Evolutionary conservation across 257 asterid genomes (phyloP).

Genomic region (Ajuga chamaepitys): DNA sequence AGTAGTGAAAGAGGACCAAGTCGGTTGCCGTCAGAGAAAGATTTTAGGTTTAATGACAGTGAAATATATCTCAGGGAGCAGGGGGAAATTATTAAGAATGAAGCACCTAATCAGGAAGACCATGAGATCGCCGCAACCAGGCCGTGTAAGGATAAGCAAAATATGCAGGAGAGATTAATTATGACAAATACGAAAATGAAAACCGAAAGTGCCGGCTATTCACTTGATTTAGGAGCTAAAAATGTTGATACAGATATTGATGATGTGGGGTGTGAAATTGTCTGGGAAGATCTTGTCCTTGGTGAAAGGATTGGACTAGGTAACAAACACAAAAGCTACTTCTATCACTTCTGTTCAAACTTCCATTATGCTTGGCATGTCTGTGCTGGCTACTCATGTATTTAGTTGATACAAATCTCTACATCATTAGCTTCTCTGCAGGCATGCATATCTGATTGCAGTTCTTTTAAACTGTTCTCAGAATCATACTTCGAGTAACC

Average conservation of each 20-base stretch:
- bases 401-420: background rate
- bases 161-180: constrained; percentile 24
- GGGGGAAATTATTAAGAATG: constrained; percentile 21
- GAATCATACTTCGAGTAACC: background rate
- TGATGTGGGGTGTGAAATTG: constrained; percentile 95
- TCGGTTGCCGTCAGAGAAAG: constrained; percentile 28
- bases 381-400: background rate
- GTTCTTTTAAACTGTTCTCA: constrained; percentile 12
- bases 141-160: constrained; percentile 28
- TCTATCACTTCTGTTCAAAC: constrained; percentile 8
- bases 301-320: constrained; percentile 99
- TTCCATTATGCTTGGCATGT: background rate
- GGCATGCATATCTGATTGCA: constrained; percentile 4
- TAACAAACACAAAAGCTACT: constrained; percentile 27
- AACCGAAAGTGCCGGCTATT: constrained; percentile 35
- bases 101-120: constrained; percentile 25
- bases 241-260: constrained; percentile 64
- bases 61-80: constrained; percentile 29
- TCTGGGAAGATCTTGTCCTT: constrained; percentile 94
- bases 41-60: constrained; percentile 20
- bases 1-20: constrained; percentile 35
- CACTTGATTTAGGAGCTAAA: constrained; percentile 26
- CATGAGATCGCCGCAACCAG: constrained; percentile 14
- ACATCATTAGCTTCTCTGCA: background rate
- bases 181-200: constrained; percentile 28